Evolutionary conservation across 352 stramenopile species (phyloP).

Genomic region (Pythium folliculosum): DNA sequence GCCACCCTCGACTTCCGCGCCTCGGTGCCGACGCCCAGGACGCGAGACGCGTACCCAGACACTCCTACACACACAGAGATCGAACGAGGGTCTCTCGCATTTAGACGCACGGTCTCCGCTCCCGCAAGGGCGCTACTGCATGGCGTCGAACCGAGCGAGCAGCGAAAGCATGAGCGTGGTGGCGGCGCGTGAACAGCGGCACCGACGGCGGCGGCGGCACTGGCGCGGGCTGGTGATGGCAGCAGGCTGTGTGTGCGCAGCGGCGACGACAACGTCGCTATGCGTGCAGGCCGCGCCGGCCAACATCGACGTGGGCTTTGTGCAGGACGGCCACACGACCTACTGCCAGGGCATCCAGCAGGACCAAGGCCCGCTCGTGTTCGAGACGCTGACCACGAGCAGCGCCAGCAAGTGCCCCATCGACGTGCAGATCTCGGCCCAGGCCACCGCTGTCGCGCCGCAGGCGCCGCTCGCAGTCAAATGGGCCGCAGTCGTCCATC

Average conservation of each 20-base stretch:
- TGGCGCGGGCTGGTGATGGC: background rate
- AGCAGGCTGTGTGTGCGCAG: background rate
- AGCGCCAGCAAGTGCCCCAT: conserved; percentile 65
- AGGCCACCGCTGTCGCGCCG: conserved; percentile 38
- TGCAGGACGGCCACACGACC: conserved; percentile 40
- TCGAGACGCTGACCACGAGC: conserved; percentile 42
- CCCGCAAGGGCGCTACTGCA: background rate
- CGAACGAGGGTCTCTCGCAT: too few species aligned
- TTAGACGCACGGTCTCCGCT: too few species aligned
- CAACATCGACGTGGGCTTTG: conserved; percentile 20
- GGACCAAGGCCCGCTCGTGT: conserved; percentile 39
- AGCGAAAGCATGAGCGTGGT: background rate
- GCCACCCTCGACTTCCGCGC: background rate
- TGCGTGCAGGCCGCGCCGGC: conserved; percentile 2
- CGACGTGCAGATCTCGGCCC: conserved; percentile 43
- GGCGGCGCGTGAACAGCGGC: background rate
- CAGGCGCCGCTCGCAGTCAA: conserved; percentile 46
- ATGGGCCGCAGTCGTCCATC: conserved; percentile 40
- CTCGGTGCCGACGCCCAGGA: too few species aligned
- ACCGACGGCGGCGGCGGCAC: background rate
- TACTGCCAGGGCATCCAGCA: conserved; percentile 67
- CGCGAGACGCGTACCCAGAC: too few species aligned
- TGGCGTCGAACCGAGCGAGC: background rate
- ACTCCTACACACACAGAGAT: too few species aligned
- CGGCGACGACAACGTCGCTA: background rate